Conservation (phyloP, 148 eudicot species). For the Spergularia marina region DNA sequence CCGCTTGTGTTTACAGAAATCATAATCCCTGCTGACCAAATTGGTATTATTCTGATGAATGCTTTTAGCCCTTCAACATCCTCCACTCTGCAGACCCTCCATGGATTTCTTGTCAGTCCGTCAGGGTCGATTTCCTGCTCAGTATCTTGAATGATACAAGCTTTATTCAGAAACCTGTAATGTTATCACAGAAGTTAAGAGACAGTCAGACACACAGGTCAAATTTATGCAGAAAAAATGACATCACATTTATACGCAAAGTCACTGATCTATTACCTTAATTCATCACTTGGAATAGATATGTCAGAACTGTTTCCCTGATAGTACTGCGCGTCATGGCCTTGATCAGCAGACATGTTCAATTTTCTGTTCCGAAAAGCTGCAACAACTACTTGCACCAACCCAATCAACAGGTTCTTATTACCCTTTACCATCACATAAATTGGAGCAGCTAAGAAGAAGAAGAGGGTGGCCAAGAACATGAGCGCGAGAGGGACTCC, state of each 20-base stretch:
- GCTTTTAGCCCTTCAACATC: conserved; percentile 71
- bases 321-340: conserved; percentile 30
- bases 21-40: conserved; percentile 63
- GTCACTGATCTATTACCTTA: conserved; percentile 36
- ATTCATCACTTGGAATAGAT: conserved; percentile 42
- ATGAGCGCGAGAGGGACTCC: conserved; percentile 69
- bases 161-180: conserved; percentile 64
- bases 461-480: conserved; percentile 45
- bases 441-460: conserved; percentile 54
- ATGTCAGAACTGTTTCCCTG: conserved; percentile 33
- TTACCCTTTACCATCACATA: conserved; percentile 48
- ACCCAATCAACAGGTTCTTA: conserved; percentile 52
- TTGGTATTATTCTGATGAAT: conserved; percentile 57
- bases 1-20: conserved; percentile 12
- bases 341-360: conserved; percentile 19
- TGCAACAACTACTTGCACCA: conserved; percentile 52
- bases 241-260: too few relatives aligned
- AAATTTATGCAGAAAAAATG: neutral
- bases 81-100: conserved; percentile 61
- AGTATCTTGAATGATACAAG: conserved; percentile 52
- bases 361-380: conserved; percentile 49
- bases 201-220: neutral
- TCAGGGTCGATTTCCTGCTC: conserved; percentile 42
- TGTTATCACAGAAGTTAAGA: neutral
- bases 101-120: conserved; percentile 42